Evolutionary conservation across 139 green algal species (phyloP).

Genomic region (Micromonas commoda): DNA sequence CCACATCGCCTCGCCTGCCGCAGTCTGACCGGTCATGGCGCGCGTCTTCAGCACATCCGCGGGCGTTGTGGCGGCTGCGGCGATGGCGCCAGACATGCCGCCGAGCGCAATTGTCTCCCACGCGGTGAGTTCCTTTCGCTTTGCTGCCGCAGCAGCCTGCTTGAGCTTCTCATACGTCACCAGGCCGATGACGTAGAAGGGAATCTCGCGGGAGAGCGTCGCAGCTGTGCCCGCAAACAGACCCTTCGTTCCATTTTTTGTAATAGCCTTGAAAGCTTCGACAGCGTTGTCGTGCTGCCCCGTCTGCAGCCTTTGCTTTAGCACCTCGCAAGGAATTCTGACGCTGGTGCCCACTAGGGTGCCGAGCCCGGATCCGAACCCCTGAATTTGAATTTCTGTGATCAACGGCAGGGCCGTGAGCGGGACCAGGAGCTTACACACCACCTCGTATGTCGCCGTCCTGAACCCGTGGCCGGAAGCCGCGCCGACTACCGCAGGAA

Average conservation of each 20-base stretch:
- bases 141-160: constrained; percentile 30
- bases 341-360: constrained; percentile 53
- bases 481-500: constrained; percentile 43
- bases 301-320: constrained; percentile 65
- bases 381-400: constrained; percentile 47
- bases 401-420: constrained; percentile 21
- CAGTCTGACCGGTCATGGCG: constrained; percentile 49
- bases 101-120: constrained; percentile 55
- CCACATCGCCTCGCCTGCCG: background rate
- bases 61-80: constrained; percentile 52
- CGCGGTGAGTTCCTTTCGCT: constrained; percentile 32
- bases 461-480: constrained; percentile 50
- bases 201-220: constrained; percentile 55
- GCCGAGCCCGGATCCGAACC: constrained; percentile 48
- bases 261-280: constrained; percentile 38
- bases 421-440: constrained; percentile 23
- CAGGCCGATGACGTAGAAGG: constrained; percentile 66
- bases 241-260: constrained; percentile 39
- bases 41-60: constrained; percentile 68
- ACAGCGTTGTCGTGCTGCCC: constrained; percentile 48
- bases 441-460: constrained; percentile 54
- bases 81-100: constrained; percentile 49
- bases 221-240: constrained; percentile 55
- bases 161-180: constrained; percentile 62
- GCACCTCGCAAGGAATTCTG: constrained; percentile 63